phyloP scores from a whole-genome alignment of 148 eudicot genomes.

The Fagopyrum homotropicum region DNA sequence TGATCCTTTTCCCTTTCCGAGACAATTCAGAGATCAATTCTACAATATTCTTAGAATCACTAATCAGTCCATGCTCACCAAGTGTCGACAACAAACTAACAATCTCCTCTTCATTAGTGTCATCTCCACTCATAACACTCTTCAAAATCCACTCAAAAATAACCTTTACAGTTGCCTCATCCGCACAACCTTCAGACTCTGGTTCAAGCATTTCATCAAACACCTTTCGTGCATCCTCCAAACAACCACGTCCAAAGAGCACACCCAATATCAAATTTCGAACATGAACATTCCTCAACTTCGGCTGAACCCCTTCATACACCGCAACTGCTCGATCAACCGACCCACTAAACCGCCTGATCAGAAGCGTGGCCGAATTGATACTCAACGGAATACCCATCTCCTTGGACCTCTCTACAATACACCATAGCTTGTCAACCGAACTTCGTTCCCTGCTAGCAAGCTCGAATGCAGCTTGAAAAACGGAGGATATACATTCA shows the following conservation, averaged over 20 bases:
- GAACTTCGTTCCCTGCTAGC: slow-evolving; percentile 29
- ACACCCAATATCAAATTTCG: slow-evolving; percentile 32
- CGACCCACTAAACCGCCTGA: slow-evolving; percentile 36
- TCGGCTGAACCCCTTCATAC: slow-evolving; percentile 29
- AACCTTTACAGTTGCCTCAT: slow-evolving; percentile 29
- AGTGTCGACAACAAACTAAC: slow-evolving; percentile 36
- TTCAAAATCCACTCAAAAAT: slow-evolving; percentile 35
- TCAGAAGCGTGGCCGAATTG: slow-evolving; percentile 30
- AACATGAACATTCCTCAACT: slow-evolving; percentile 25
- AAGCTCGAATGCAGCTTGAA: slow-evolving; percentile 48
- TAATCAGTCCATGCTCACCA: slow-evolving; percentile 30
- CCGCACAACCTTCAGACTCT: slow-evolving; percentile 26
- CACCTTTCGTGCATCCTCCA: slow-evolving; percentile 28
- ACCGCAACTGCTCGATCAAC: slow-evolving; percentile 28
- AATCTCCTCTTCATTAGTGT: slow-evolving; percentile 30
- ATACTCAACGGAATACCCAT: slow-evolving; percentile 27
- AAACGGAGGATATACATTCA: slow-evolving; percentile 25
- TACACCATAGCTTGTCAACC: slow-evolving; percentile 23
- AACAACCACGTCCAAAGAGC: slow-evolving; percentile 17
- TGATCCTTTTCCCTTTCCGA: slow-evolving; percentile 28
- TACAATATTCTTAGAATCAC: slow-evolving; percentile 27
- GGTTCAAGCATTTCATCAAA: slow-evolving; percentile 74
- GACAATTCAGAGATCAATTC: slow-evolving; percentile 38
- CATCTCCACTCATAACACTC: slow-evolving; percentile 22
- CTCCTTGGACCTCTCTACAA: slow-evolving; percentile 26